These are phyloP conservation scores for Sclerotinia spermophila DNA, from an alignment of 2,329 filamentous ascomycete species.

Conservation along the genomic window DNA sequence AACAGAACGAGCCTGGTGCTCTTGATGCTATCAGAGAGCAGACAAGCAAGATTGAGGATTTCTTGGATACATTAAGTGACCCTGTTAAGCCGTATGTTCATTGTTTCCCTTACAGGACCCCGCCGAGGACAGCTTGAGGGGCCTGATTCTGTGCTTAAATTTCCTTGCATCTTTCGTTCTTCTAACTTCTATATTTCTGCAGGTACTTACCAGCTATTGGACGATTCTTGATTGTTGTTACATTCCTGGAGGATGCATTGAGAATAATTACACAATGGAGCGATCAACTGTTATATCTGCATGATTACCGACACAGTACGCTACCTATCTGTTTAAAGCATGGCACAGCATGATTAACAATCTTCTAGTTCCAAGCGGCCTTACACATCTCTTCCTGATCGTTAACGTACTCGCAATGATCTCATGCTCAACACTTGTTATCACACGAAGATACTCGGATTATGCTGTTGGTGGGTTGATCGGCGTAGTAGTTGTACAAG, in stretches of 20 bases:
- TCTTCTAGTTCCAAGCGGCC: constrained; percentile 70
- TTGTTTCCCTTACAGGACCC: constrained; percentile 17
- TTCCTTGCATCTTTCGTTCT: not conserved
- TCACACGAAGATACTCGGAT: constrained; percentile 87
- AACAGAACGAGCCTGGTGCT: constrained; percentile 37
- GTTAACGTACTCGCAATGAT: constrained; percentile 87
- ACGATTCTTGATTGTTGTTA: constrained; percentile 95
- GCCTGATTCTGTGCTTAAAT: not conserved
- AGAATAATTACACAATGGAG: constrained; percentile 97
- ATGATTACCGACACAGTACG: constrained; percentile 87
- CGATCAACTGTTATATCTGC: constrained; percentile 89
- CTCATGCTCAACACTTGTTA: constrained; percentile 77
- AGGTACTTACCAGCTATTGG: constrained; percentile 94
- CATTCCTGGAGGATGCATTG: constrained; percentile 93
- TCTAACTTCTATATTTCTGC: constrained; percentile 28
- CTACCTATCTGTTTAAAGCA: not conserved
- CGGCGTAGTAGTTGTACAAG: constrained; percentile 86
- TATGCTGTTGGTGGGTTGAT: constrained; percentile 89
- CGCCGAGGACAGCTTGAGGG: constrained; percentile 16
- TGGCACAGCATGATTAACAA: constrained; percentile 19
- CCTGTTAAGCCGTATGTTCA: constrained; percentile 86
- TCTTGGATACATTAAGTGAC: constrained; percentile 81
- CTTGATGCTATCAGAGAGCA: constrained; percentile 89
- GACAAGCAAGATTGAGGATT: constrained; percentile 97
- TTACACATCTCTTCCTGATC: constrained; percentile 91